Evolutionary conservation across 2,329 filamentous ascomycete species (phyloP), one percentile per base, ranked within the genome.

Genomic region (Penicillium polonicum): DNA sequence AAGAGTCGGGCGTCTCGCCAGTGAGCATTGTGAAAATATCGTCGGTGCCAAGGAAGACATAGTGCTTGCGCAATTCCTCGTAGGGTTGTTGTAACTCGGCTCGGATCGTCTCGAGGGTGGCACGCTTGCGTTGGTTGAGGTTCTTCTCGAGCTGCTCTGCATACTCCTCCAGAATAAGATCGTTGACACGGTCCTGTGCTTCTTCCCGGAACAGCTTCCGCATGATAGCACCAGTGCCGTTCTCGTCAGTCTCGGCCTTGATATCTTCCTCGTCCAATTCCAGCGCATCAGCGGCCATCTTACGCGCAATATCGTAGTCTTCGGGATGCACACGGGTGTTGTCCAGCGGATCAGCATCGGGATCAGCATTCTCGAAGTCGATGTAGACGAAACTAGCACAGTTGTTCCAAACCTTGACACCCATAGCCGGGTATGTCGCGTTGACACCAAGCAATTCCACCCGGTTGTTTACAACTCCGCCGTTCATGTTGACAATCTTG

Each of bases 221-320:
- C 54, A 99, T 91, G 65, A 97, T 92, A 8, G 93, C 94, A 17
- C 90, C 92, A 0, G 89, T 83, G 0, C 94, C 94, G 62, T 92
- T 91, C 70, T 97, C 91, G 64, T 96, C 91, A 5, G 89, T 89
- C 77, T 97, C 92, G 1, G 90, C 91, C 76, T 96, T 95, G 72
- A 99, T 91, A 69, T 99, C 94, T 78, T 99, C 94, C 76, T 99
- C 94, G 67, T 99, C 94, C 65, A 99, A 83, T 72, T 97, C 93
- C 48, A 99, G 81, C 17, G 94, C 94, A 80, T 99, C 94, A 4
- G 94, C 94, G 21, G 94, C 94, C 88, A 99, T 97, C 78, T 99
- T 99, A 66, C 93, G 90, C 48, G 92, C 94, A 60, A 99, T 88
- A 66, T 99, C 94, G 75, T 99, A 99, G 72, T 99, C 94, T 79